Evolutionary conservation across 2,329 filamentous ascomycete species (phyloP), one percentile per base, ranked within the genome.

Genomic region (Talaromyces atroroseus): DNA sequence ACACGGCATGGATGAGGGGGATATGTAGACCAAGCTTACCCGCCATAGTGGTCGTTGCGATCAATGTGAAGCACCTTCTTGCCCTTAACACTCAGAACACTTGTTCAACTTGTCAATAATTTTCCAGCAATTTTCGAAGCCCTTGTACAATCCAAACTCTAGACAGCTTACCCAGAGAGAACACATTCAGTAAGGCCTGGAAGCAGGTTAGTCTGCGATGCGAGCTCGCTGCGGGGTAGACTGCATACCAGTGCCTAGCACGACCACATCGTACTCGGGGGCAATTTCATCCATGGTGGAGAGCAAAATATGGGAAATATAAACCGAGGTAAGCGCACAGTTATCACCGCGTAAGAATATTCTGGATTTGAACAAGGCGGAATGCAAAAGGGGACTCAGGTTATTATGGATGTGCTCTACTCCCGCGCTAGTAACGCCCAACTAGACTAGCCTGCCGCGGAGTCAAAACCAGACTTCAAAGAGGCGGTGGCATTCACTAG

Each of bases 51-150:
- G 74, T 95, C 90, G 74, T 97, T 97, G 72, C 92, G 88, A 79
- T 97, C 94, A 74, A 99, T 96, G 80, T 99, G 94, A 63, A 99
- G 84, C 71, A 99, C 94, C 81, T 97, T 97, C 82, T 95, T 92
- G 75, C 92, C 92, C 82, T 97, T 96, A 69, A 97, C 92, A 80
- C 91, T 96, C 72, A 97, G 80, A 60, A 99, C 92, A 76, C 92
- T 91, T 68, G 14, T 59, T 63, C 51, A 49, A 16, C 54, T 52
- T 38, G 52, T 63, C 64, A 57, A 68, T 65, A 21, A 21, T 24
- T 29, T 2, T 11, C 38, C 51, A 64, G 49, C 48, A 47, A 60
- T 1, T 52, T 26, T 21, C 20, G 36, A 47, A 4, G 3, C 26
- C 11, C 36, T 29, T 36, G 20, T 23, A 12, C 20, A 58, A 45